Evolutionary conservation across 2,329 filamentous ascomycete species (phyloP), one percentile per base, ranked within the genome.

Genomic region (Penicillium sp.): DNA sequence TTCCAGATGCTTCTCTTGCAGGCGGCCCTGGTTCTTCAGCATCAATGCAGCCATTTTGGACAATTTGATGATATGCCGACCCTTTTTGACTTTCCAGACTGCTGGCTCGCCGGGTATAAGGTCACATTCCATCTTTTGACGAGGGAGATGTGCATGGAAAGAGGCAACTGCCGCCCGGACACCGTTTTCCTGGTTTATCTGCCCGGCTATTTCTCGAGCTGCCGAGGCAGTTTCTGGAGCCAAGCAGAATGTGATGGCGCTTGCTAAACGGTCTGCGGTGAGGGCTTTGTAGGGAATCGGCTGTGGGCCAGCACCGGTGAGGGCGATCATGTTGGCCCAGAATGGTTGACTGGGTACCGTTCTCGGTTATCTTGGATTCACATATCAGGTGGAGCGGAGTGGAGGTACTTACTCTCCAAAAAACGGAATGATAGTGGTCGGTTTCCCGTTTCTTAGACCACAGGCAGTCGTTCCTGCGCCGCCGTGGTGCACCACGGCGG

Each of bases 381-480:
- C 2, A 19, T 10, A 8, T 18, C 8, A 9, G 18, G 10, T 3
- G n/a, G 7, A 13, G 13, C n/a, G 6, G 3, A 20, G 15, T 0
- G 15, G n/a, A 11, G 17, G 7, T n/a, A 51, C 58, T 39, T 38
- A 63, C 60, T 79, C 76, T 33, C 76, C 75, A 47, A 79, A 79
- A 50, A 79, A 81, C 0, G 77, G 78, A 1, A 81, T 71, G 14
- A 80, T 68, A 0, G 72, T 57, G 0, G 77, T 80, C 0, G 78
- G 77, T 13, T 67, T 60, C 0, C 71, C 77, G 32, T 74, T 67
- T 2, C 65, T 56, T 4, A 81, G 67, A 1, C 78, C 77, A 25
- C 70, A 73, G 1, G 78, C 76, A 2, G 78, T 80, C 0, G 77
- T 80, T 3, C 78, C 78, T 10, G 78, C 78, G 6, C 78, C 78